These are phyloP conservation scores for Debaryomyces tyrocola DNA, from an alignment of 805 yeast genomes.

Conservation along the genomic window DNA sequence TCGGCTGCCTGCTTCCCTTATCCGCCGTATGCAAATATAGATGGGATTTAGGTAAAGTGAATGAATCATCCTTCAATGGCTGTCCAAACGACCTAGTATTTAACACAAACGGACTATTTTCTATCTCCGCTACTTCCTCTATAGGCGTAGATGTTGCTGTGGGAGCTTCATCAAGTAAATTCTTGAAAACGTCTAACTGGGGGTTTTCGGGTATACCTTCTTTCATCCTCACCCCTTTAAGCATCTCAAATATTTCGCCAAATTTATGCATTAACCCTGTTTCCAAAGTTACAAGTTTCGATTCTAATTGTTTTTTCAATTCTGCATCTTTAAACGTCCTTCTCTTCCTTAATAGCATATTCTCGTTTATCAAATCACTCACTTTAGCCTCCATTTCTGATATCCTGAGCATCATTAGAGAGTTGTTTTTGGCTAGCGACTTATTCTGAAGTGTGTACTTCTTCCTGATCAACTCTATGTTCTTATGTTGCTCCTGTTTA, in stretches of 20 bases:
- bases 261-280: slow-evolving; percentile 39
- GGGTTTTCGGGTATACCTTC: slow-evolving; percentile 37
- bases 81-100: neutral
- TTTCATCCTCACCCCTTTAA: slow-evolving; percentile 38
- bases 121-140: neutral
- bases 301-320: slow-evolving; percentile 34
- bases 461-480: slow-evolving; percentile 23
- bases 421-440: slow-evolving; percentile 59
- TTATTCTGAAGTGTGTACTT: slow-evolving; percentile 49
- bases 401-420: slow-evolving; percentile 50
- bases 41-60: neutral
- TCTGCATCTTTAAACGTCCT: slow-evolving; percentile 24
- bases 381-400: slow-evolving; percentile 53
- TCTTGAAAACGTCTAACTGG: slow-evolving; percentile 12
- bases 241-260: slow-evolving; percentile 44
- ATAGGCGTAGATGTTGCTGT: slow-evolving; percentile 22
- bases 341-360: slow-evolving; percentile 41
- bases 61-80: neutral
- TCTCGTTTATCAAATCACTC: slow-evolving; percentile 51
- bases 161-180: slow-evolving; percentile 1
- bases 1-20: neutral
- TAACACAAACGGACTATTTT: neutral
- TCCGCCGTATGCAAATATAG: neutral
- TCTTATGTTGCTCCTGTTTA: neutral
- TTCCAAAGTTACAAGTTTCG: slow-evolving; percentile 41